Base-by-base conservation (phyloP, 2,329 filamentous ascomycete genomes). In the Periconia macrospinosa region DNA sequence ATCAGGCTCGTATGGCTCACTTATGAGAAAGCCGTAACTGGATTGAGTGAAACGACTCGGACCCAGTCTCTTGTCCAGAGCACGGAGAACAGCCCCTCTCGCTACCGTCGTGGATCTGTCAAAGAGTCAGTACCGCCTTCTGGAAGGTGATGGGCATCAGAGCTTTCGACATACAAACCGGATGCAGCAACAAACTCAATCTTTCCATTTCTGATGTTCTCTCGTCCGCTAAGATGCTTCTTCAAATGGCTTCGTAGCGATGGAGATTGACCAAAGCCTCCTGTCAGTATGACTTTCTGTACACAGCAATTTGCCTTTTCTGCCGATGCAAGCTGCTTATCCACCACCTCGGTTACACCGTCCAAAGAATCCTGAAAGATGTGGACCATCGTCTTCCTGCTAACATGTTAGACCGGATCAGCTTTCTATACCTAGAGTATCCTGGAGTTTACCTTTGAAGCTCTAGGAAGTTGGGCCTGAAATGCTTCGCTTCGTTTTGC, bases 211-310 rank as follows among this genome's bases (percentile, higher is more conserved):
- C 8, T 8, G 23, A 27, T 8, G 8, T 27, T 27, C 23, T 8
- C 8, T 3, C 8, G 8, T 41, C 17, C 27, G 3, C 20, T 33
- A 14, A 71, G 45, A 48, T 60, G 57, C 33, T 58, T 50, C 30
- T 47, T 18, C n/a, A 71, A 55, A 49, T 65, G 56, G 42, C 56
- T 53, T 44, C 56, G 37, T 10, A 71, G 57, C n/a, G 65, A 62
- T 3, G 57, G 57, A 14, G 66, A 70, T 15, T 61, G 58, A 2
- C 62, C 68, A 56, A 73, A 73, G 10, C 68, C 69, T 20, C 67
- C 69, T 35, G 70, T 68, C 2, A 73, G 55, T 37, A 72, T 53
- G 14, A 72, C 63, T 60, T 66, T 70, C 60, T 68, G 27, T 30
- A 59, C 54, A 3, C 45, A 43, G 41, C 54, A 45, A 14, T 54